phyloP scores from a whole-genome alignment of 2,329 filamentous ascomycete species.

The Acarospora socialis region DNA sequence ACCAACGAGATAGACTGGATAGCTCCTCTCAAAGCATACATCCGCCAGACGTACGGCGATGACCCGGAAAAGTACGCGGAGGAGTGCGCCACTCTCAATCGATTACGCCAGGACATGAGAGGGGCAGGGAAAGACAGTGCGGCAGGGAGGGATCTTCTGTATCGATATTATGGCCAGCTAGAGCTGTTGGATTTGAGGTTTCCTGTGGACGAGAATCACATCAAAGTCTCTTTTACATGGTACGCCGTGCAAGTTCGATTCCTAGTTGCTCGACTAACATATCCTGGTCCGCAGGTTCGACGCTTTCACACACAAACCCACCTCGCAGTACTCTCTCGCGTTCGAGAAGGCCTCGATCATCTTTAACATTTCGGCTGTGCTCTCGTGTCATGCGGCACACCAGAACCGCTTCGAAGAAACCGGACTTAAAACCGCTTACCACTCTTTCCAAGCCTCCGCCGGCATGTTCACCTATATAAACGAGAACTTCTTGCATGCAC shows the following conservation, averaged over 20 bases:
- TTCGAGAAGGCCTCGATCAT: slow-evolving; percentile 99
- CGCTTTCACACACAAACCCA: slow-evolving; percentile 98
- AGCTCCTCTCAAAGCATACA: slow-evolving; percentile 79
- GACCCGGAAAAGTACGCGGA: slow-evolving; percentile 92
- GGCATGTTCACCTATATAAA: slow-evolving; percentile 99
- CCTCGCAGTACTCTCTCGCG: slow-evolving; percentile 86
- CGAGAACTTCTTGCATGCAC: slow-evolving; percentile 95
- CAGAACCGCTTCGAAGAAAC: slow-evolving; percentile 87
- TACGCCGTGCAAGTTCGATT: slow-evolving; percentile 37
- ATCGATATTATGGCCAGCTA: slow-evolving; percentile 94
- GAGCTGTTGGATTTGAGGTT: slow-evolving; percentile 90
- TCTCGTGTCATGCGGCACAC: slow-evolving; percentile 87
- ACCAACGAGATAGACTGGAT: slow-evolving; percentile 99
- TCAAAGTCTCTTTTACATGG: slow-evolving; percentile 98
- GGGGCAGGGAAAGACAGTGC: slow-evolving; percentile 94
- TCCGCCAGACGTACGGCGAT: slow-evolving; percentile 85
- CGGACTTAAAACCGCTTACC: slow-evolving; percentile 89
- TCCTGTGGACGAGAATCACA: slow-evolving; percentile 95
- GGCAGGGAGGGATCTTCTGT: slow-evolving; percentile 80
- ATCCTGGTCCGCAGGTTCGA: slow-evolving; percentile 58
- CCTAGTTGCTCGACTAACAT: background rate
- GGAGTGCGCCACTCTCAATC: slow-evolving; percentile 88
- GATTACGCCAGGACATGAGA: slow-evolving; percentile 93
- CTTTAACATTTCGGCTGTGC: slow-evolving; percentile 95
- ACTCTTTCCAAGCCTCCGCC: slow-evolving; percentile 93